phyloP scores from a whole-genome alignment of 1,284 basidiomycete species.

The Cryptococcus sp. region DNA sequence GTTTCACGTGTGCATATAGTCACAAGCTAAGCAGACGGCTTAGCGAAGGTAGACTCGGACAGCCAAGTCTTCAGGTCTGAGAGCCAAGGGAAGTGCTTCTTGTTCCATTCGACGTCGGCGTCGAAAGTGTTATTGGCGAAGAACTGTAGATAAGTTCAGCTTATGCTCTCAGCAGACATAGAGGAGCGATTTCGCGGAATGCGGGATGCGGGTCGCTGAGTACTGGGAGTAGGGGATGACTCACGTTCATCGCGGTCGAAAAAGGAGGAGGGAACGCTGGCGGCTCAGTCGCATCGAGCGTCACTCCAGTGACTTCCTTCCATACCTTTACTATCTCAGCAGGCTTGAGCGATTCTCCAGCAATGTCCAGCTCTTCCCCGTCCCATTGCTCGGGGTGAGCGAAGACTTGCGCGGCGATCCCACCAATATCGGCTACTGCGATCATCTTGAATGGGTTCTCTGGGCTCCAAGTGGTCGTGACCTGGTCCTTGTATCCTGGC shows the following conservation, averaged over 20 bases:
- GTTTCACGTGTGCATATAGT: not conserved
- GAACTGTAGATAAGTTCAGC: not conserved
- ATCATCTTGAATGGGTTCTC: slow-evolving; percentile 3
- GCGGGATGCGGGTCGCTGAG: too few species aligned
- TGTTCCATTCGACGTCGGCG: slow-evolving; percentile 1
- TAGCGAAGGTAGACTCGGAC: not conserved
- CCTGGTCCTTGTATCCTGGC: slow-evolving; percentile 11
- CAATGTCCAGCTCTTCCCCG: slow-evolving; percentile 3
- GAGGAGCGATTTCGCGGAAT: too few species aligned
- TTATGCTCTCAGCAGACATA: not conserved
- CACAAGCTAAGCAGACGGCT: not conserved
- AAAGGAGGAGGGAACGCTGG: slow-evolving; percentile 13
- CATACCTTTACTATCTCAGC: slow-evolving; percentile 2
- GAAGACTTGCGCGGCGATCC: slow-evolving; percentile 1
- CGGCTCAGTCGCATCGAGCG: slow-evolving; percentile 7
- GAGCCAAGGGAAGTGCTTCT: not conserved
- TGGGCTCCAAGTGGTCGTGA: slow-evolving; percentile 13
- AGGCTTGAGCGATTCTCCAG: slow-evolving; percentile 3
- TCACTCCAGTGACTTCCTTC: slow-evolving; percentile 10
- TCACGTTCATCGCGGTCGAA: slow-evolving; percentile 14
- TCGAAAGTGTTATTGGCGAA: slow-evolving; percentile 1
- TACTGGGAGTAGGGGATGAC: not conserved
- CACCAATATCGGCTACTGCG: slow-evolving; percentile 4
- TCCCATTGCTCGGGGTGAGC: slow-evolving; percentile 2
- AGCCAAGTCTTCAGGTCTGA: not conserved